Base-by-base conservation (phyloP, 2,329 filamentous ascomycete species). In the Macroventuria anomochaeta region DNA sequence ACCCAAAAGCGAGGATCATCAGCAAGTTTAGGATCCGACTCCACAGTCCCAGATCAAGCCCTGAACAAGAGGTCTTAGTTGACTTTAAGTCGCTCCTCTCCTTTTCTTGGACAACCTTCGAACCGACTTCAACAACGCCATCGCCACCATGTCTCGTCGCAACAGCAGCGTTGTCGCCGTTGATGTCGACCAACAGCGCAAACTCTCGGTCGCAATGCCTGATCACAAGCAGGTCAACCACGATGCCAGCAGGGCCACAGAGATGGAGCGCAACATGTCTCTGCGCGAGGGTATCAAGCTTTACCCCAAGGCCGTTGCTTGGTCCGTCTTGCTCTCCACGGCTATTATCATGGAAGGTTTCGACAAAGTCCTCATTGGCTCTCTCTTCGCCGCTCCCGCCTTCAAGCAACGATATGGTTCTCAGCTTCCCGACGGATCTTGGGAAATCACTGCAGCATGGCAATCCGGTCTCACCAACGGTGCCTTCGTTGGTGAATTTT, bases 331-430 rank as follows among this genome's bases (percentile, higher is more conserved):
- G 54, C 91, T 96, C 73, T 93, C 89, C 11, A 91, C 89, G 0
- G 91, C 88, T 71, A 95, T 96, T 70, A 86, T 86, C 65, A 96
- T 96, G 92, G 91, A 96, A 74, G 91, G 90, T 7, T 96, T 92
- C 77, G 91, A 96, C 73, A 82, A 93, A 55, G 86, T 85, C 64
- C 79, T 96, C 55, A 87, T 93, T 70, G 90, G 88, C 77, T 92
- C 91, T 73, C 89, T 95, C 64, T 91, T 85, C 58, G 78, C 71
- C 25, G 77, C 78, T 13, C 76, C 75, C 5, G 71, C 74, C 8
- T 81, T 81, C 73, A 76, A 80, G 56, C 56, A 64, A 40, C 69
- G 67, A 47, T 81, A 76, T 49, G 79, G 79, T 26, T 65, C 68
- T 6, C 71, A 67, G 29, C 58, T 71, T 21, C 50, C 70, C 3